Conservation (phyloP, 257 asterid genomes). For the Solanum lycopersicoides region DNA sequence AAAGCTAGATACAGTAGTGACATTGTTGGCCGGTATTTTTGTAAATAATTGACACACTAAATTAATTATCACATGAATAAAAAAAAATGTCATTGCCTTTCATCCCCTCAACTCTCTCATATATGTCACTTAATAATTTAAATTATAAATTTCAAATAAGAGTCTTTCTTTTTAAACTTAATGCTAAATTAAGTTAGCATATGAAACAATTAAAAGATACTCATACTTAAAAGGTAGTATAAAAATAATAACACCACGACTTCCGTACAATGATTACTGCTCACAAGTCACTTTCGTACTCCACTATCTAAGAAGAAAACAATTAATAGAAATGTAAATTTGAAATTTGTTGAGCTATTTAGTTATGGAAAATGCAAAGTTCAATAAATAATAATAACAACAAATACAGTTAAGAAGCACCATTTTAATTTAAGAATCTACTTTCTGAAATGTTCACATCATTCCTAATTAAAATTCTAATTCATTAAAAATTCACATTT, state of each 20-base stretch:
- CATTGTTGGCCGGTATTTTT: too few species aligned
- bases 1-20: too few species aligned
- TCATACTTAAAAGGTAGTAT: too few species aligned
- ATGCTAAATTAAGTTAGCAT: too few species aligned
- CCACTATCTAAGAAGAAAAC: background rate
- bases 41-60: too few species aligned
- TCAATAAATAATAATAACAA: background rate
- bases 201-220: too few species aligned
- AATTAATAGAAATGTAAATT: background rate
- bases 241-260: background rate
- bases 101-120: too few species aligned
- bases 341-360: background rate
- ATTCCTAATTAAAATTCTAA: background rate
- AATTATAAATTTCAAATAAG: too few species aligned
- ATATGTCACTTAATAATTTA: too few species aligned
- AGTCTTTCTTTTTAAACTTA: too few species aligned
- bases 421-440: background rate
- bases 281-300: background rate
- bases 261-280: background rate
- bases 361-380: background rate
- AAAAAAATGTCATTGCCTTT: too few species aligned
- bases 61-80: too few species aligned
- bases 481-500: background rate
- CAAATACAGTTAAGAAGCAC: background rate
- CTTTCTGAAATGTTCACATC: background rate